Evolutionary conservation across 257 asterid species (phyloP).

Genomic region (Petunia secreta): DNA sequence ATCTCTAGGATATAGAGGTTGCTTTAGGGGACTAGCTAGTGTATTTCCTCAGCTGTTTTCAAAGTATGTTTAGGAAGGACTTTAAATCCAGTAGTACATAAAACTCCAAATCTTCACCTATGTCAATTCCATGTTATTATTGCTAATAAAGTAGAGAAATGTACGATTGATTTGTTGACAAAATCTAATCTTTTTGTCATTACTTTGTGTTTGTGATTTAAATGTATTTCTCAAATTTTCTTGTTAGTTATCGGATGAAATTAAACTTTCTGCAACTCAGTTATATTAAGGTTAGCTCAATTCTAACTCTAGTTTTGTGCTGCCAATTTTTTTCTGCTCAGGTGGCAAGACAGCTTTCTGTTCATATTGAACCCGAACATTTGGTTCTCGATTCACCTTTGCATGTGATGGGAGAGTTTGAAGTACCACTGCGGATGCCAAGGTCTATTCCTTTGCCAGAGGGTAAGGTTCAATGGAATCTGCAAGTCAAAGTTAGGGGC

Average conservation of each 20-base stretch:
- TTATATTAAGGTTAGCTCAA: conserved; percentile 7
- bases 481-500: not conserved
- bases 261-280: conserved; percentile 5
- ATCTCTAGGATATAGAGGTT: not conserved
- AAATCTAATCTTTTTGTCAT: not conserved
- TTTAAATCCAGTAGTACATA: not conserved
- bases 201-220: conserved; percentile 1
- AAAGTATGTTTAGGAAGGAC: not conserved
- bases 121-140: not conserved
- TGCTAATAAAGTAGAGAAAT: not conserved
- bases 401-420: conserved; percentile 68
- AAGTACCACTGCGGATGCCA: conserved; percentile 81
- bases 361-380: conserved; percentile 73
- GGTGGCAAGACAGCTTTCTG: conserved; percentile 76
- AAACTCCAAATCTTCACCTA: not conserved
- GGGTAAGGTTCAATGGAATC: not conserved
- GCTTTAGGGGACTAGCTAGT: conserved; percentile 12
- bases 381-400: conserved; percentile 62
- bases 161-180: not conserved
- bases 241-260: not conserved
- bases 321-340: conserved; percentile 27
- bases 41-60: not conserved
- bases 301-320: not conserved
- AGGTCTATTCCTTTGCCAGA: conserved; percentile 54
- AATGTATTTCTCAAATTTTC: not conserved